These are phyloP conservation scores for Mycena citricolor DNA, from an alignment of 1,284 basidiomycete genomes.

Conservation along the genomic window DNA sequence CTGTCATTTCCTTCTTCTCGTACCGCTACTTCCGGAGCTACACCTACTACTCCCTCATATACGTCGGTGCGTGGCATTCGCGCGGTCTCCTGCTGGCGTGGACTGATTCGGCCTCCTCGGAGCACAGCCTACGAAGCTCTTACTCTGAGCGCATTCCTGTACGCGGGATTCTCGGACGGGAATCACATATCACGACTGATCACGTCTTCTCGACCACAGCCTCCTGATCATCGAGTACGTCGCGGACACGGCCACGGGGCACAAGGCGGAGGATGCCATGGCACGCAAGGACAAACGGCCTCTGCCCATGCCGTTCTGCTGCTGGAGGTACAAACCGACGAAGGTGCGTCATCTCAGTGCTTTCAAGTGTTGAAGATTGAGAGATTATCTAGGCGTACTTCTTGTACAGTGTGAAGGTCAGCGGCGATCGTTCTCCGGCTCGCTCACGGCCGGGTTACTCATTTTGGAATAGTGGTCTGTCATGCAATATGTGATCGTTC, in stretches of 20 bases:
- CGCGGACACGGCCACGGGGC: conserved; percentile 61
- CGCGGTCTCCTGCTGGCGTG: conserved; percentile 15
- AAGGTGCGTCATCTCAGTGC: conserved; percentile 48
- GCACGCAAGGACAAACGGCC: conserved; percentile 76
- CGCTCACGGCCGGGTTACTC: no score
- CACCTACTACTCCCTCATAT: conserved; percentile 54
- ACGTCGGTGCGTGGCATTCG: conserved; percentile 53
- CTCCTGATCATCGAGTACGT: conserved; percentile 85
- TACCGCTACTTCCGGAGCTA: conserved; percentile 82
- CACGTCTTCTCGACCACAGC: conserved; percentile 39
- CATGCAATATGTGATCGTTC: conserved; percentile 80
- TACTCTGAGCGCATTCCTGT: conserved; percentile 79
- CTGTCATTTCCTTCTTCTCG: conserved; percentile 83
- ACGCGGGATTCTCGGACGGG: no score
- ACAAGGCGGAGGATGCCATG: conserved; percentile 66
- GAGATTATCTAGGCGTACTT: conserved; percentile 63
- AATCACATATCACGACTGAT: no score
- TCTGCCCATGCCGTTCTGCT: conserved; percentile 74
- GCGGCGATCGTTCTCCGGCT: conserved; percentile 21
- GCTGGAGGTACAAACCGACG: conserved; percentile 76
- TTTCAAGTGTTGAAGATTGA: not conserved
- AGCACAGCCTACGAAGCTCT: conserved; percentile 51
- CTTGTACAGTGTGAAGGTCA: conserved; percentile 81
- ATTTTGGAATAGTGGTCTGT: conserved; percentile 61
- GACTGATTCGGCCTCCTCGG: not conserved